phyloP scores from a whole-genome alignment of 2,329 filamentous ascomycete species.

The Apiospora malaysiana region DNA sequence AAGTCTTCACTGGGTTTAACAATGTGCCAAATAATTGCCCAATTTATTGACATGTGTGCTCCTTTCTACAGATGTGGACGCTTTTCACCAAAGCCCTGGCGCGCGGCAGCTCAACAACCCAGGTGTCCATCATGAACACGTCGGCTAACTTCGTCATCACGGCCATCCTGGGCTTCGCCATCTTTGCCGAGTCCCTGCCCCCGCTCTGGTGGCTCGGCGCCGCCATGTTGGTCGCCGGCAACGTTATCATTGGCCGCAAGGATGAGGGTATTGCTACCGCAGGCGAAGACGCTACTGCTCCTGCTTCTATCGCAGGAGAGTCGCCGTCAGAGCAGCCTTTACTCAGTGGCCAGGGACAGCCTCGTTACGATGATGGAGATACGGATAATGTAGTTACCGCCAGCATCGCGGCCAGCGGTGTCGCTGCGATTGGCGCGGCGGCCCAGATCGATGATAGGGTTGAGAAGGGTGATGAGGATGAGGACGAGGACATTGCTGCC shows the following conservation, averaged over 20 bases:
- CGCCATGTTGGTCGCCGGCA: conserved; percentile 73
- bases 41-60: no score
- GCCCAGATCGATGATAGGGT: background rate
- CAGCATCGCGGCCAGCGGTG: background rate
- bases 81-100: conserved; percentile 82
- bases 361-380: background rate
- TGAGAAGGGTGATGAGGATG: background rate
- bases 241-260: conserved; percentile 77
- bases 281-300: background rate
- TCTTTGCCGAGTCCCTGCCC: conserved; percentile 75
- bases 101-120: conserved; percentile 74
- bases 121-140: conserved; percentile 83
- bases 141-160: conserved; percentile 83
- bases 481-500: conserved; percentile 24
- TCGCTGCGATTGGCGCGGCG: background rate
- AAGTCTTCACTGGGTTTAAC: conserved; percentile 33
- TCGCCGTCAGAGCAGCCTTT: background rate
- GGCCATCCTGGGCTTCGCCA: conserved; percentile 70
- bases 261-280: conserved; percentile 28
- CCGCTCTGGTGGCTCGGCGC: conserved; percentile 81
- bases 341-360: background rate
- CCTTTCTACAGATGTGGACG: conserved; percentile 70
- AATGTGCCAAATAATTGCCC: no score
- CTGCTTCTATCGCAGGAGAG: background rate
- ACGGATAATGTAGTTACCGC: background rate